Evolutionary conservation across 495 filamentous ascomycete species (phyloP).

Genomic region (Halenospora varia): DNA sequence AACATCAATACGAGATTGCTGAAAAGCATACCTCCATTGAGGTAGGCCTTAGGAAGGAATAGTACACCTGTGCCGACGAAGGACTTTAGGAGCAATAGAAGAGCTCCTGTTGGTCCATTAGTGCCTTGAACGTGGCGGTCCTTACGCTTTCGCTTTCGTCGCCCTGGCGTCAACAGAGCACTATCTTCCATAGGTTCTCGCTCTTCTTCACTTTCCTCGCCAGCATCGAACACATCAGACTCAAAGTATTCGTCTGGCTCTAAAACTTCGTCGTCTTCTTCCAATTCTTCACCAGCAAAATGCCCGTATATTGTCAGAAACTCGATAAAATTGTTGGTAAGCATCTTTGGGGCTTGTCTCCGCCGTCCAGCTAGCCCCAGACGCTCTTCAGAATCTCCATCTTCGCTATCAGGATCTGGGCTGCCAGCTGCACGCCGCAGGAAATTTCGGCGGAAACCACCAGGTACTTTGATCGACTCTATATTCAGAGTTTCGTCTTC

Average conservation of each 20-base stretch:
- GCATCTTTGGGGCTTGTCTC: slow-evolving; percentile 53
- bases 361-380: slow-evolving; percentile 30
- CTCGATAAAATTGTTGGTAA: slow-evolving; percentile 90
- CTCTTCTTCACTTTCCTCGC: slow-evolving; percentile 55
- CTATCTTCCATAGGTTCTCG: slow-evolving; percentile 76
- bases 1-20: slow-evolving; percentile 83
- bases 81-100: slow-evolving; percentile 73
- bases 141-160: slow-evolving; percentile 67
- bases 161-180: slow-evolving; percentile 68
- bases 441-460: slow-evolving; percentile 89
- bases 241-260: slow-evolving; percentile 77
- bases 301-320: slow-evolving; percentile 94
- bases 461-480: slow-evolving; percentile 81
- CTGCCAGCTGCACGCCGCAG: slow-evolving; percentile 64
- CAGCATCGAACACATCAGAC: slow-evolving; percentile 18
- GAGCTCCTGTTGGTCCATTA: slow-evolving; percentile 68
- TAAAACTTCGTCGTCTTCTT: slow-evolving; percentile 90
- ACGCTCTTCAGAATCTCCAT: slow-evolving; percentile 39
- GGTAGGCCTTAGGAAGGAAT: slow-evolving; percentile 72
- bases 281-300: slow-evolving; percentile 93
- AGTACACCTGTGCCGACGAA: slow-evolving; percentile 20
- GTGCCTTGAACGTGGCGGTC: slow-evolving; percentile 65
- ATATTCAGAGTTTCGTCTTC: slow-evolving; percentile 80
- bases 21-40: slow-evolving; percentile 97
- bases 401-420: slow-evolving; percentile 33